Base-by-base conservation (phyloP, 1,284 basidiomycete genomes). In the Flammula alnicola region DNA sequence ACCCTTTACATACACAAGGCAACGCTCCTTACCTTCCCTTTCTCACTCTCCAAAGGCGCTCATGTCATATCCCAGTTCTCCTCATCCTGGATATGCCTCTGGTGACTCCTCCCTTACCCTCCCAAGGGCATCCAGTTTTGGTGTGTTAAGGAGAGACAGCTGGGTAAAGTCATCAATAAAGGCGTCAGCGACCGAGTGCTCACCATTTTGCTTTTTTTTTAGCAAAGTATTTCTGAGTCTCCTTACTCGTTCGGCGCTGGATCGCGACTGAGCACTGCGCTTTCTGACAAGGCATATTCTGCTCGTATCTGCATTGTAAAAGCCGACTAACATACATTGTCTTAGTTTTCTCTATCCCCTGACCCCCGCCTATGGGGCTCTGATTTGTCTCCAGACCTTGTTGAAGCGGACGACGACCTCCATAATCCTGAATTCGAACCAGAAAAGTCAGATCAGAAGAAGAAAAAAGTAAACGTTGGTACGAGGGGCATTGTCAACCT, bases 401-500 rank as follows among this genome's bases (percentile, higher is more conserved):
- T 75, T 29, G 80, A 83, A 51, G 57, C 76, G 9, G 80, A 83
- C 55, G 81, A 83, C 54, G 75, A 75, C 30, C 68, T 84, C 10
- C 83, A 85, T 57, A 74, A 82, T 52, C 83, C 83, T 7, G 71
- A 76, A 44, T 54, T 62, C 36, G 60, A 58, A 17, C 48, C 47
- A 11, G 57, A 63, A 23, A 57, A 51, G 36, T 22, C 58, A 23
- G 54, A 64, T 23, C 62, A 66, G 40, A 54, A 41, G 33, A 58
- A 62, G 20, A 68, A 71, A 14, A 59, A 76, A 11, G 67, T 74
- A 25, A 27, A 41, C 14, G 62, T 74, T 49, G 74, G 75, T 25
- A 52, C 69, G 30, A 72, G 87, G 61, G 86, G 85, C 6, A 38
- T 87, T 11, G 67, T 72, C 22, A 89, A 90, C 59, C 56, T 90